Base-by-base conservation (phyloP, 1,284 basidiomycete species). In the Pulchroboletus neoregius region DNA sequence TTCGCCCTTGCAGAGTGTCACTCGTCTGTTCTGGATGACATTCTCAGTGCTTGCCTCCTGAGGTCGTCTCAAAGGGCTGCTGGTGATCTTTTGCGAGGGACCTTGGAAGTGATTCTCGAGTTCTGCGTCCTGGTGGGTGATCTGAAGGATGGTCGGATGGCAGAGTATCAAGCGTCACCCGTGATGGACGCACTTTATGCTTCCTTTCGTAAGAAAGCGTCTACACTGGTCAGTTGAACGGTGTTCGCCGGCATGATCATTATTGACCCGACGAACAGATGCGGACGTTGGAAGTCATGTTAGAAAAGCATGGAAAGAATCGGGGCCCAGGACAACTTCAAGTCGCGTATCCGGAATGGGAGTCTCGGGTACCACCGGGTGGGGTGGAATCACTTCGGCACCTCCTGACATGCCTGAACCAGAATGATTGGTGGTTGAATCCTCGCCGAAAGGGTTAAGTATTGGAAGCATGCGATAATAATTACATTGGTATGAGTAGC, bases 1-100 rank as follows among this genome's bases (percentile, higher is more conserved):
- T 91, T 91, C 61, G 75, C 82, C 16, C 73, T 93, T 10, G 78
- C 86, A 0, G 71, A 77, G 9, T 73, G 76, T 33, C 91, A 94
- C 65, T 85, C 87, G 2, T 64, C 68, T 5, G 68, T 88, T 41
- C 67, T 94, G 54, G 85, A 93, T 60, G 77, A 84, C 51, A 82
- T 94, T 24, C 72, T 92, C 22, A 81, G 76, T 43, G 83, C 87
- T 10, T 92, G 88, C 60, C 69, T 93, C n/a, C 67, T 93, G 27
- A 72, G 86, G 30, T 80, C 86, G 0, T 75, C 78, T 3, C 89
- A 93, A 61, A 75, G 81, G 53, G 72, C 75, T 2, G 80, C 78
- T 7, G 80, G 80, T 0, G 83, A 87, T 52, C 67, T 87, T 18
- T 69, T 94, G 28, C 78, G 82, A 41, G 73, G 77, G 22, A 72